Evolutionary conservation across 2,329 filamentous ascomycete species (phyloP), one percentile per base, ranked within the genome.

Genomic region (Emericellopsis cladophorae): DNA sequence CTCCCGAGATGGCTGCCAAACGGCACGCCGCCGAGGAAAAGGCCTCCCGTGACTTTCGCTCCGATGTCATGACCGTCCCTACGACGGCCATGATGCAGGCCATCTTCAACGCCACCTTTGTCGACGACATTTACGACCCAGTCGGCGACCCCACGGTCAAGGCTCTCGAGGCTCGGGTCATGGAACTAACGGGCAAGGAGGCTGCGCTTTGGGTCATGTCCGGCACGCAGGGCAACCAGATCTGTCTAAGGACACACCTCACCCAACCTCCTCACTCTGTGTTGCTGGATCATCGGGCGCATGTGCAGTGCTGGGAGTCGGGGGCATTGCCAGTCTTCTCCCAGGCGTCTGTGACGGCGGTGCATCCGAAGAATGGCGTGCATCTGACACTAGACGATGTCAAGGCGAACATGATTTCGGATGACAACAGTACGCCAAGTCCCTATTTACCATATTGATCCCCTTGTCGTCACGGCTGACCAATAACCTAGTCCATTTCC

Each of bases 361-460:
- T 89, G 1, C 62, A 74, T 11, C 81, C 87, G 0, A 63, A 60
- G 24, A 93, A 92, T 55, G 79, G 76, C 3, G 64, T 72, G 5
- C 74, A 90, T 54, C 62, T 90, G 39, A 87, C 82, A 0, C 63
- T 88, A 14, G 79, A 84, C 48, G 87, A 93, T 50, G 64, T 93
- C 15, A 63, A 81, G 55, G 44, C 44, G 24, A 48, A 51, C 15
- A 48, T 54, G 16, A 53, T 51, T 32, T 45, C 49, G 14, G 52
- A 51, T 40, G 50, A 48, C 9, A 50, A 54, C 31, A 54, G 51
- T 54, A 40, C 15, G 51, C 38, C 34, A n/a, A n/a, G n/a, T n/a
- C n/a, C n/a, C n/a, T n/a, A 24, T 29, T 21, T 21, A 3, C 24
- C 26, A 12, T 29, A 29, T 3, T 12, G 9, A 3, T 23, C 18